Base-by-base conservation (phyloP, 148 eudicot genomes). In the Diospyros kaki region DNA sequence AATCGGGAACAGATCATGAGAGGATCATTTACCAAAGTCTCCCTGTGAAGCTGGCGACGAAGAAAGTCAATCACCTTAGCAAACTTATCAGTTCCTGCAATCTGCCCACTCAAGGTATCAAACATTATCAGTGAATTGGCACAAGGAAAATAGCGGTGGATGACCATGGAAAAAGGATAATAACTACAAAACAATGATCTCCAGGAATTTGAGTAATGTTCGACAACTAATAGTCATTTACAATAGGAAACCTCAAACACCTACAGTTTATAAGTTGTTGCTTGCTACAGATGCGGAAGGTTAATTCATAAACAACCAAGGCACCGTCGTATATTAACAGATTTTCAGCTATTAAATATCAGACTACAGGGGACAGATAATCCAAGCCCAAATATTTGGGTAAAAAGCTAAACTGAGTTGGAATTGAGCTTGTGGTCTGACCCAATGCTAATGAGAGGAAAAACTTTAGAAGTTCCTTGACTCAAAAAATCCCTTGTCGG, bases 31-130 rank as follows among this genome's bases (percentile, higher is more conserved):
- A 94, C 98, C 92, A 92, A 76, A 41, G 96, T 86, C 52, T 94
- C 97, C 83, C 88, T 85, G 73, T 94, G 98, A 71, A 94, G 89
- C 78, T 94, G 98, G 58, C 93, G 93, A 4, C 98, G 82, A 67
- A 94, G 86, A 82, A 94, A 94, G 72, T 90, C 98, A 78, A 92
- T 89, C 58, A 92, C 97, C 81, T 84, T 86, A 38, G 87, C 92
- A 86, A 90, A 92, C 85, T 83, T 90, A 73, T 94, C 97, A n/a
- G 81, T 81, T 53, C 96, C 95, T 68, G 87, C 87, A 58, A 94
- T 91, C 98, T 94, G 76, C 76, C 44, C 9, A 42, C 70, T 50
- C 44, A 69, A 15, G 10, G 41, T 58, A 58, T 61, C 4, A 40
- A 55, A 44, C 69, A 66, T 11, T 28, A 28, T 28, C 28, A 28